phyloP scores from a whole-genome alignment of 106 monocot species.

The Apostasia shenzhenica region DNA sequence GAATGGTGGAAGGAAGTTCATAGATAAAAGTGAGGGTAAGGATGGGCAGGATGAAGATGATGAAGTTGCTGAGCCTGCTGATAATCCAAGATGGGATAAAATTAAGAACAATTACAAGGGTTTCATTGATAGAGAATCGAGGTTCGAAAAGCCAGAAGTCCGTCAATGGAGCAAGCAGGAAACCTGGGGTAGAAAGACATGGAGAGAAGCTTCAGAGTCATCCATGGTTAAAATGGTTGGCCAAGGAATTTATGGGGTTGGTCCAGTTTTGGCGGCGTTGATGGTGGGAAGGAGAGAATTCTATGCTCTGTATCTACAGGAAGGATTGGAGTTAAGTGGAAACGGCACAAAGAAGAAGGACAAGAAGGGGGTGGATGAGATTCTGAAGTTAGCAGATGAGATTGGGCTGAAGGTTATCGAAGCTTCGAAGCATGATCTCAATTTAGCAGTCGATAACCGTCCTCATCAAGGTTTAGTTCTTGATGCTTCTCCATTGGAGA shows the following conservation, averaged over 20 bases:
- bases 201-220: slow-evolving; percentile 58
- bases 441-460: slow-evolving; percentile 75
- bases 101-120: slow-evolving; percentile 39
- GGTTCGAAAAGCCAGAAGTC: slow-evolving; percentile 51
- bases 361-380: slow-evolving; percentile 67
- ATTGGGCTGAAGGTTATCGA: slow-evolving; percentile 60
- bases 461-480: slow-evolving; percentile 92
- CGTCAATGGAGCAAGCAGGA: slow-evolving; percentile 60
- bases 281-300: slow-evolving; percentile 70
- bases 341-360: slow-evolving; percentile 84
- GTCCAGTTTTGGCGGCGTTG: slow-evolving; percentile 73
- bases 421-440: slow-evolving; percentile 86
- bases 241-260: slow-evolving; percentile 76
- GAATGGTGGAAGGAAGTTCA: slow-evolving; percentile 9
- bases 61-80: slow-evolving; percentile 23
- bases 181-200: slow-evolving; percentile 64
- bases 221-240: slow-evolving; percentile 71
- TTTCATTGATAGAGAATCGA: slow-evolving; percentile 23
- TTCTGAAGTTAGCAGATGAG: slow-evolving; percentile 52
- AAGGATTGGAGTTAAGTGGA: slow-evolving; percentile 62
- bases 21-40: neutral
- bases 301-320: slow-evolving; percentile 70
- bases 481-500: slow-evolving; percentile 84
- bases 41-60: slow-evolving; percentile 10
- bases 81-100: slow-evolving; percentile 52